Conservation (phyloP, 805 yeast genomes). For the Tanozyma kutaoensis region DNA sequence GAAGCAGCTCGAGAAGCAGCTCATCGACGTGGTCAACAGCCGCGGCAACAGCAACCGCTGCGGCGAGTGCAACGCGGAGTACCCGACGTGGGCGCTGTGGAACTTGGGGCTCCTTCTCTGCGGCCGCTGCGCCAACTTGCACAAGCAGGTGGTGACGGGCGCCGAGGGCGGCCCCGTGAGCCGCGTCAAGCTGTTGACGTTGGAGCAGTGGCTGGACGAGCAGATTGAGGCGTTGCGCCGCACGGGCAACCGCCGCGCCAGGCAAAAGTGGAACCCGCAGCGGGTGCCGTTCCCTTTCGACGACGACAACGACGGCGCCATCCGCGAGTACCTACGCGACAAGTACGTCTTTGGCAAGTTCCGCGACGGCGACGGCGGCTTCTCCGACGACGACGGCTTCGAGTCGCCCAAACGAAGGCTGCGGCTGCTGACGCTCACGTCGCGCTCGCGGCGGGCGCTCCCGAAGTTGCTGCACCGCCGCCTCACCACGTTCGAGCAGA, state of each 20-base stretch:
- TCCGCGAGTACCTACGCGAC: slow-evolving; percentile 48
- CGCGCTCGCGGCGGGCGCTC: too few species aligned
- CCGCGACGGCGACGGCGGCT: slow-evolving; percentile 24
- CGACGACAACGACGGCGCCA: slow-evolving; percentile 44
- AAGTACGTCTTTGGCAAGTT: slow-evolving; percentile 59
- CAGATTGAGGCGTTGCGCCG: slow-evolving; percentile 34
- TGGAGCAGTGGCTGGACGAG: slow-evolving; percentile 52
- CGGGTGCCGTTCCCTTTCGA: slow-evolving; percentile 61
- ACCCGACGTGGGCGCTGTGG: slow-evolving; percentile 47
- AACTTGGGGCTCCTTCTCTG: slow-evolving; percentile 61
- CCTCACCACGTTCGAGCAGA: slow-evolving; percentile 39
- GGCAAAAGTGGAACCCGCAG: slow-evolving; percentile 54
- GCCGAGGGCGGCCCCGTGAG: slow-evolving; percentile 41
- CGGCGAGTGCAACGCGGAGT: slow-evolving; percentile 62
- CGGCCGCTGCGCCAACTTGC: slow-evolving; percentile 76
- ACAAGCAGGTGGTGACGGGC: slow-evolving; percentile 34
- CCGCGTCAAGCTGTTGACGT: slow-evolving; percentile 55
- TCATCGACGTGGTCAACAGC: slow-evolving; percentile 47
- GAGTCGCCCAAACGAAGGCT: too few species aligned
- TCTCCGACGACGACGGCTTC: slow-evolving; percentile 23
- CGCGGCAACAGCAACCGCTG: slow-evolving; percentile 55
- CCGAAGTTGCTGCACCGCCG: slow-evolving; percentile 37
- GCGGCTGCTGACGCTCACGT: too few species aligned
- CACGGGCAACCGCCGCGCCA: slow-evolving; percentile 54
- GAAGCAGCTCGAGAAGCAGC: slow-evolving; percentile 31